Percentiles rank a stretch among this genome's conserved stretches.
These are phyloP conservation scores for Tolypocladium amazonense DNA, from an alignment of 2,329 filamentous ascomycete species.

Conservation along the genomic window DNA sequence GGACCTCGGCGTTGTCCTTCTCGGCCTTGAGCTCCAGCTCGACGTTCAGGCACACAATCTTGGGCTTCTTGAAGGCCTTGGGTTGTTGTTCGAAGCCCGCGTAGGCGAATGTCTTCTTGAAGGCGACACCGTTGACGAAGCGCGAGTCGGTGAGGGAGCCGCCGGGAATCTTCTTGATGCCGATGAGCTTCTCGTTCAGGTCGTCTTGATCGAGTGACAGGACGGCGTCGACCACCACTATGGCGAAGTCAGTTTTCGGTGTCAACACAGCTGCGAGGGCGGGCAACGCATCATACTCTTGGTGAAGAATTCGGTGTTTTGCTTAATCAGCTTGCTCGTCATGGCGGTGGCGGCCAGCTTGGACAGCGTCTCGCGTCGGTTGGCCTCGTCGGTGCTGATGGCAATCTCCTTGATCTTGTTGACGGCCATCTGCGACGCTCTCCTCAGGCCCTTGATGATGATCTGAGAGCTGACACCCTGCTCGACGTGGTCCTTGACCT, in stretches of 20 bases:
- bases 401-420: slow-evolving; percentile 99
- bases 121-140: slow-evolving; percentile 95
- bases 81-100: slow-evolving; percentile 99
- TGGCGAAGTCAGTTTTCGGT: neutral
- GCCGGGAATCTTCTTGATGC: slow-evolving; percentile 95
- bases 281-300: slow-evolving; percentile 54
- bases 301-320: slow-evolving; percentile 94
- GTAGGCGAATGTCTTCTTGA: slow-evolving; percentile 99
- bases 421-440: slow-evolving; percentile 79
- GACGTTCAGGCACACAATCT: slow-evolving; percentile 95
- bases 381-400: slow-evolving; percentile 70
- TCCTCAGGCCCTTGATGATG: slow-evolving; percentile 91
- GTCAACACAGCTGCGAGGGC: neutral
- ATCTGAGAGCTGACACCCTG: slow-evolving; percentile 95
- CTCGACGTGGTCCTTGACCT: slow-evolving; percentile 92
- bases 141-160: slow-evolving; percentile 92
- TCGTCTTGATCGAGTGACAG: slow-evolving; percentile 93
- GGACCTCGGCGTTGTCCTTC: slow-evolving; percentile 97
- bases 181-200: slow-evolving; percentile 95
- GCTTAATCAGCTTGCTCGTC: slow-evolving; percentile 98
- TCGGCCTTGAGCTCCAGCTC: slow-evolving; percentile 97
- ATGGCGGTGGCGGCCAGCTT: slow-evolving; percentile 93
- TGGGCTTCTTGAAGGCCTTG: slow-evolving; percentile 86
- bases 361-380: slow-evolving; percentile 74
- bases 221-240: slow-evolving; percentile 96